Conservation (phyloP, 257 asterid genomes). For the Eucommia ulmoides region DNA sequence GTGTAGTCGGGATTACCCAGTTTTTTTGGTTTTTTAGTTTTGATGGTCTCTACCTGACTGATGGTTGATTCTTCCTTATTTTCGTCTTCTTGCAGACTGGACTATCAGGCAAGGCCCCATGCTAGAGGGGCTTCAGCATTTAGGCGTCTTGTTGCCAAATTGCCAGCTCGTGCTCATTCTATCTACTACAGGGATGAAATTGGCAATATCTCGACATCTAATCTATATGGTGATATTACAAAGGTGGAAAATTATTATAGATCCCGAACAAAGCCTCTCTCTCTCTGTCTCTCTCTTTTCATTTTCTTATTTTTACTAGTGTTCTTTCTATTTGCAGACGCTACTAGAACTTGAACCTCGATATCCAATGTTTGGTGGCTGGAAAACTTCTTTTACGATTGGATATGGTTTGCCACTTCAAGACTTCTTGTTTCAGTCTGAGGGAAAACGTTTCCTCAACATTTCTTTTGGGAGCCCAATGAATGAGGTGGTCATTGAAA, state of each 20-base stretch:
- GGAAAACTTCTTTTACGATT: slow-evolving; percentile 91
- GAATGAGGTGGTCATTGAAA: slow-evolving; percentile 71
- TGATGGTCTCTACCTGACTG: not conserved
- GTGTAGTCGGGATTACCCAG: too few species aligned
- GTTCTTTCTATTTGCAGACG: slow-evolving; percentile 44
- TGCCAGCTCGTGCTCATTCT: slow-evolving; percentile 93
- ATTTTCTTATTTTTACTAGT: slow-evolving; percentile 12
- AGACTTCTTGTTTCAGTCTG: slow-evolving; percentile 78
- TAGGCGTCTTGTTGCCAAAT: slow-evolving; percentile 56
- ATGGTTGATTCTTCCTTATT: slow-evolving; percentile 1
- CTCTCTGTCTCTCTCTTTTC: slow-evolving; percentile 1
- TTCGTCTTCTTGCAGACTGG: slow-evolving; percentile 44
- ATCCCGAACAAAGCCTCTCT: not conserved
- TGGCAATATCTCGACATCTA: slow-evolving; percentile 93
- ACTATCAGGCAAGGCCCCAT: slow-evolving; percentile 71
- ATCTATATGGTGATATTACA: slow-evolving; percentile 57
- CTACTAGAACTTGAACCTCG: slow-evolving; percentile 91
- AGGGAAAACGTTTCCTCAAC: slow-evolving; percentile 66
- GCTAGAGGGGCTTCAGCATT: slow-evolving; percentile 76
- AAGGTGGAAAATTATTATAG: slow-evolving; percentile 32
- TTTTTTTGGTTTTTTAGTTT: slow-evolving; percentile 1
- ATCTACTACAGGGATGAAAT: slow-evolving; percentile 93
- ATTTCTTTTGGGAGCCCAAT: slow-evolving; percentile 76
- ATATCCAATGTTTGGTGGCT: slow-evolving; percentile 97
- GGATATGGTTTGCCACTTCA: slow-evolving; percentile 88